Conservation (phyloP, 129 eudicot genomes). For the Deinandra increscens region DNA sequence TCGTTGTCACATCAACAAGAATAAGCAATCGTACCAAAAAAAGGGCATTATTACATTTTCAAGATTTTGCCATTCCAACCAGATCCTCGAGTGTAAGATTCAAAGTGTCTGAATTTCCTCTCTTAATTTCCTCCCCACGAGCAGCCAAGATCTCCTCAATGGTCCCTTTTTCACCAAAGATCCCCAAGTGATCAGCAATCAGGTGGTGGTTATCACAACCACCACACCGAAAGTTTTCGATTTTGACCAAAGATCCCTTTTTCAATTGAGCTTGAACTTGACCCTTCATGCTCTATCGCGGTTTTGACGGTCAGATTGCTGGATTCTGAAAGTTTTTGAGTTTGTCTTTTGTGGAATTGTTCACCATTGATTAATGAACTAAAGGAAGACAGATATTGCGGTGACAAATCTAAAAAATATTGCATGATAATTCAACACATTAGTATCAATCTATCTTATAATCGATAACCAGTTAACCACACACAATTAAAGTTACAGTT, state of each 20-base stretch:
- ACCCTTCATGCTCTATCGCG: conserved; percentile 24
- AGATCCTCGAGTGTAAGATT: conserved; percentile 91
- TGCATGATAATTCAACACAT: conserved; percentile 1
- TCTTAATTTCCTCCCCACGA: conserved; percentile 79
- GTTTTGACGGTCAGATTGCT: conserved; percentile 22
- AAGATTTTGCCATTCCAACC: conserved; percentile 56
- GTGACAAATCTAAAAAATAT: conserved; percentile 33
- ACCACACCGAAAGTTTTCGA: conserved; percentile 62
- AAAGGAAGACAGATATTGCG: conserved; percentile 33
- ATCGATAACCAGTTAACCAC: background rate
- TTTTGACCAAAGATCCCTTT: no score
- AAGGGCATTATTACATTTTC: background rate
- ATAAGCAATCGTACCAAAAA: background rate
- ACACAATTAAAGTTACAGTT: background rate
- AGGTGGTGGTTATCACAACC: conserved; percentile 85
- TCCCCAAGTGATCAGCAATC: conserved; percentile 82
- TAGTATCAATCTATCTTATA: background rate
- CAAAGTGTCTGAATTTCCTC: conserved; percentile 65
- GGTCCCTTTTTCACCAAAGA: conserved; percentile 82
- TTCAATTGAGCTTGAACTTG: conserved; percentile 29
- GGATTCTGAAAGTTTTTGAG: conserved; percentile 45
- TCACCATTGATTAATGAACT: conserved; percentile 28
- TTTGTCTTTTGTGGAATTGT: conserved; percentile 25
- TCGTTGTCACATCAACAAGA: background rate
- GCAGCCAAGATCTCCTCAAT: conserved; percentile 84